Evolutionary conservation across 2,329 filamentous ascomycete genomes (phyloP), one percentile per base, ranked within the genome.

Genomic region (Coniochaeta sp.): DNA sequence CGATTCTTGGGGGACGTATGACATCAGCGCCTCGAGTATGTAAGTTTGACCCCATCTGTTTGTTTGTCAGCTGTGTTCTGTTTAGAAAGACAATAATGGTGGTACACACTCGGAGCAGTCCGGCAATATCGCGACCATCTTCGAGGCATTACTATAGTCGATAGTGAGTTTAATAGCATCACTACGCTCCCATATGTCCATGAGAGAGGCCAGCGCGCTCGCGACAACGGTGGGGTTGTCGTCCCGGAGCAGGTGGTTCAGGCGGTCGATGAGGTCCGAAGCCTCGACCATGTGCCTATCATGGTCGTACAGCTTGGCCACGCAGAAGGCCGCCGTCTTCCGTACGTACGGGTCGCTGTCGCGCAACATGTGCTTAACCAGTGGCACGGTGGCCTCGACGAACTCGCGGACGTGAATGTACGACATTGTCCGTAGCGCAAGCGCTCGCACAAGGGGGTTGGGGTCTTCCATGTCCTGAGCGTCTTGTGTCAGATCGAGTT

Each of bases 171-270:
- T 96, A 69, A 99, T 99, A 53, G 88, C 90, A 68, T 97, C 92
- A 66, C 91, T 97, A 53, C 92, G 81, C 67, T 97, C 94, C 94
- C 94, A 99, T 49, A 99, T 97, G 68, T 99, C 94, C 82, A 96
- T 94, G 63, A 99, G 69, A 31, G 88, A 80, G 24, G 94, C 92
- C 56, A 99, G 71, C 6, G 95, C 91, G 65, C 91, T 96, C 10
- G 94, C 92, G 20, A 99, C 92, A 3, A 99, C 94, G 0, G 94
- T 99, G 0, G 94, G 92, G 63, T 99, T 99, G 67, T 97, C 92
- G 61, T 99, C 94, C 63, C 91, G 83, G 52, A 99, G 73, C 75
- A 99, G 86, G 40, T 81, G 76, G 69, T 99, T 99, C 45, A 99
- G 77, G 56, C 86, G 81, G 64, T 96, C 91, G 60, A 99, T 97